Conservation (phyloP, 2,329 filamentous ascomycete species). For the Tolypocladium tundrense region DNA sequence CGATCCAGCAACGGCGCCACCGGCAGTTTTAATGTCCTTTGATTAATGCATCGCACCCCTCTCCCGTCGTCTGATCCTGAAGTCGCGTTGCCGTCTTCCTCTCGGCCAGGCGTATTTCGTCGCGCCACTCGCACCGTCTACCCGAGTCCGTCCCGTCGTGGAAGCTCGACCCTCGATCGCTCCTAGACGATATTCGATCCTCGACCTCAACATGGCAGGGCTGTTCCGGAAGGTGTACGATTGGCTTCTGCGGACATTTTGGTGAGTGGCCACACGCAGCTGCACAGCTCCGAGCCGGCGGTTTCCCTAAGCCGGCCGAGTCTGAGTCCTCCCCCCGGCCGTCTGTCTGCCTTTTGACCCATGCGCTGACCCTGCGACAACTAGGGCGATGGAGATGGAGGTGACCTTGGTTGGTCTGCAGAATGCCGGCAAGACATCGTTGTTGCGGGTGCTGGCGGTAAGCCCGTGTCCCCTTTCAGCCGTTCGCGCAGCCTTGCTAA, state of each 20-base stretch:
- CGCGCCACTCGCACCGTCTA: neutral
- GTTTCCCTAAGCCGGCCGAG: neutral
- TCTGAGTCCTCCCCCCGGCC: neutral
- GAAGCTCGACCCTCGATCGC: neutral
- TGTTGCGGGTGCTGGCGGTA: slow-evolving; percentile 90
- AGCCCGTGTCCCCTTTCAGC: slow-evolving; percentile 26
- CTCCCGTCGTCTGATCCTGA: neutral
- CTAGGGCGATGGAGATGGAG: slow-evolving; percentile 97
- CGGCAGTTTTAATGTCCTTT: neutral
- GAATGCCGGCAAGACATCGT: slow-evolving; percentile 94
- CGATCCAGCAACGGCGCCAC: neutral
- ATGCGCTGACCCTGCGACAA: neutral
- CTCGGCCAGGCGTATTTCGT: neutral
- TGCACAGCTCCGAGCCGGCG: neutral
- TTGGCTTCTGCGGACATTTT: slow-evolving; percentile 96
- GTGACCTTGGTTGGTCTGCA: slow-evolving; percentile 98
- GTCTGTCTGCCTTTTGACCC: neutral
- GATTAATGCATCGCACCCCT: neutral
- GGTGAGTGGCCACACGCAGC: slow-evolving; percentile 49
- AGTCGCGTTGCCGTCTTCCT: neutral
- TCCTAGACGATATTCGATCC: neutral
- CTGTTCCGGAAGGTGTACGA: slow-evolving; percentile 94
- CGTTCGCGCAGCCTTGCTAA: slow-evolving; percentile 5
- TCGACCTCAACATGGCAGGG: slow-evolving; percentile 58
- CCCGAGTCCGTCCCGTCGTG: neutral